Evolutionary conservation across 331 rosid genomes (phyloP).

Genomic region (Dryas integrifolia): DNA sequence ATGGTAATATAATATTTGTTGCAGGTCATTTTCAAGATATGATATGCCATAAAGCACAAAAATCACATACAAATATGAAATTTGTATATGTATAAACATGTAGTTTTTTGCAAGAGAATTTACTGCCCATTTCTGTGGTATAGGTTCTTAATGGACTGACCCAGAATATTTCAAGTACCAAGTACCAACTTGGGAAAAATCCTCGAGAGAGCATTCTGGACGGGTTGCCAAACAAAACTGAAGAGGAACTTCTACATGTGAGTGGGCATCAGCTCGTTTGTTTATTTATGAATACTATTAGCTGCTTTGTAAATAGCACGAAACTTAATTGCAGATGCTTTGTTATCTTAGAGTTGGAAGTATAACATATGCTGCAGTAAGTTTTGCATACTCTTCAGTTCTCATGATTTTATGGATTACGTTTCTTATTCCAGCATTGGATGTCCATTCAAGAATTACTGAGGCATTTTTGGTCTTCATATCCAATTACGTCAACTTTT

Average conservation of each 20-base stretch:
- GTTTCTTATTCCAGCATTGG: constrained; percentile 77
- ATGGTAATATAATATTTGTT: constrained; percentile 47
- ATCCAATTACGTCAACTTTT: constrained; percentile 79
- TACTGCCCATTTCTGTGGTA: constrained; percentile 13
- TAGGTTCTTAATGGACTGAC: constrained; percentile 85
- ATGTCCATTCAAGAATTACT: constrained; percentile 87
- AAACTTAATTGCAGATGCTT: not conserved
- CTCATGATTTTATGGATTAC: constrained; percentile 9
- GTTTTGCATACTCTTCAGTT: constrained; percentile 23
- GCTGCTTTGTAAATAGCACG: not conserved
- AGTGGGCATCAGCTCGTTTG: constrained; percentile 36
- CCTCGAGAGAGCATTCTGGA: constrained; percentile 80
- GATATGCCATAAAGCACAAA: constrained; percentile 1
- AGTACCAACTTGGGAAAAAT: constrained; percentile 75
- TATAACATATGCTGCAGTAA: constrained; percentile 17
- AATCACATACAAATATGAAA: not conserved
- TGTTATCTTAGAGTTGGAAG: constrained; percentile 12
- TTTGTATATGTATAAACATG: not conserved
- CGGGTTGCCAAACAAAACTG: constrained; percentile 60
- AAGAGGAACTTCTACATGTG: constrained; percentile 81
- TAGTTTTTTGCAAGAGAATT: not conserved
- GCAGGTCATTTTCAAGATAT: constrained; percentile 10
- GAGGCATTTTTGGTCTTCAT: constrained; percentile 95
- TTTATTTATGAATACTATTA: not conserved
- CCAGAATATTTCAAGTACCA: constrained; percentile 83